Evolutionary conservation across 2,329 filamentous ascomycete species (phyloP).

Genomic region (Diplodia sapinea): DNA sequence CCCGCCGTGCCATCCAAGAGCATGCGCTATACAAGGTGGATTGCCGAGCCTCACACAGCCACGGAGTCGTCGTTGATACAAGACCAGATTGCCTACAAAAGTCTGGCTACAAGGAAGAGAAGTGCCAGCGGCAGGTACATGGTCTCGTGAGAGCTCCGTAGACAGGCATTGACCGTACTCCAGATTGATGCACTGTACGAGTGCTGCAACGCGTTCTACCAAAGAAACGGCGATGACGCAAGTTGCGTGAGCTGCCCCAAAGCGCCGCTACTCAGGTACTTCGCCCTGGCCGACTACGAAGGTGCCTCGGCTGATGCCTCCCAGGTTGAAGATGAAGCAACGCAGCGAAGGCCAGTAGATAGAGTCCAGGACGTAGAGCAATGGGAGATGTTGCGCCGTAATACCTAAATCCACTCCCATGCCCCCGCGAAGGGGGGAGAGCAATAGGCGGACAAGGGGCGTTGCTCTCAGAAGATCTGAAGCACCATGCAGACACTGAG

Average conservation of each 20-base stretch:
- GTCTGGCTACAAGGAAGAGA: conserved; percentile 84
- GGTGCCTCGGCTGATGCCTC: conserved; percentile 32
- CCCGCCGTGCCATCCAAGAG: conserved; percentile 84
- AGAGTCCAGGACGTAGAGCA: conserved; percentile 22
- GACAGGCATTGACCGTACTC: conserved; percentile 33
- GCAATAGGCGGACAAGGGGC: conserved; percentile 62
- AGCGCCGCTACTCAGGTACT: conserved; percentile 69
- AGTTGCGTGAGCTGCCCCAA: conserved; percentile 85
- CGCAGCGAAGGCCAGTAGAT: conserved; percentile 54
- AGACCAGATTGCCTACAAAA: conserved; percentile 77
- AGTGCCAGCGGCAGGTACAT: conserved; percentile 69
- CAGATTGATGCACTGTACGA: conserved; percentile 87
- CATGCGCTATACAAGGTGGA: conserved; percentile 89
- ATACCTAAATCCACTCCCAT: conserved; percentile 50
- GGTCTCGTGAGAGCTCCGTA: not conserved
- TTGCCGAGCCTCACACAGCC: not conserved
- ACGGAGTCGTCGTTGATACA: conserved; percentile 30
- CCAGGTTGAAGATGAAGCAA: conserved; percentile 80
- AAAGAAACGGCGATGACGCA: conserved; percentile 75
- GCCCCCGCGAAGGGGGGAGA: conserved; percentile 56
- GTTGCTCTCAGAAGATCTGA: conserved; percentile 91
- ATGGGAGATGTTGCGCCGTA: conserved; percentile 48
- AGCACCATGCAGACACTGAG: conserved; percentile 98
- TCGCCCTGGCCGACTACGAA: not conserved
- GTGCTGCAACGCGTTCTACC: conserved; percentile 90